Percentiles rank a stretch among this genome's conserved stretches.
Evolutionary conservation across 2,329 filamentous ascomycete genomes (phyloP).

Genomic region (Gliomastix tumulicola): DNA sequence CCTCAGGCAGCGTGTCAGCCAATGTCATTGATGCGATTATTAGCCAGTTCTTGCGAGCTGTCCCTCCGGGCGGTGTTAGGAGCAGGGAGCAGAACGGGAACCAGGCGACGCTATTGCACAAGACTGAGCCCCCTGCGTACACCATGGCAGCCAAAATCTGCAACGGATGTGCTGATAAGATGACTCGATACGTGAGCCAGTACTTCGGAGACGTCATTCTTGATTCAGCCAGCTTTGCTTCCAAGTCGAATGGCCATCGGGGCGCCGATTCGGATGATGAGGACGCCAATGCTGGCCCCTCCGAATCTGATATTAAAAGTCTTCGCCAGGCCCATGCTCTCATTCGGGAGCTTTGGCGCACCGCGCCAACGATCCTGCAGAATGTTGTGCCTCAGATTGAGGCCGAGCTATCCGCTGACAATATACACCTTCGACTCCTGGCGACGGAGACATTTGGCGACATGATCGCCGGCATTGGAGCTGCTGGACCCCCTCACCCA

Average conservation of each 20-base stretch:
- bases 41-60: slow-evolving; percentile 88
- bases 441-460: slow-evolving; percentile 94
- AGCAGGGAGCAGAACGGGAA: slow-evolving; percentile 62
- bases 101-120: slow-evolving; percentile 77
- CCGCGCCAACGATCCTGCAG: slow-evolving; percentile 77
- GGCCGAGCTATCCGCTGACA: slow-evolving; percentile 85
- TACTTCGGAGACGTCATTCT: slow-evolving; percentile 98
- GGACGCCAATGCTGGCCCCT: slow-evolving; percentile 52
- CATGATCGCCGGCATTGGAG: slow-evolving; percentile 88
- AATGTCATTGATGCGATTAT: slow-evolving; percentile 89
- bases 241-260: slow-evolving; percentile 48
- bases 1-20: slow-evolving; percentile 60
- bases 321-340: slow-evolving; percentile 83
- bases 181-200: slow-evolving; percentile 88
- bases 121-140: slow-evolving; percentile 87
- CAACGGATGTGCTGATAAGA: slow-evolving; percentile 82
- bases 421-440: slow-evolving; percentile 75
- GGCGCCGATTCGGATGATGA: slow-evolving; percentile 61
- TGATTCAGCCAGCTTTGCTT: slow-evolving; percentile 63
- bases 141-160: slow-evolving; percentile 95
- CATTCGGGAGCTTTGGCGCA: slow-evolving; percentile 88
- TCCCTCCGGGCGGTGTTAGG: slow-evolving; percentile 58
- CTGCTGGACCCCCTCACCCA: slow-evolving; percentile 73
- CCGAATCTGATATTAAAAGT: slow-evolving; percentile 80
- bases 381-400: slow-evolving; percentile 94